Evolutionary conservation across 192 early-diverging fungal species (phyloP).

Genomic region (Lobulomyces angularis): DNA sequence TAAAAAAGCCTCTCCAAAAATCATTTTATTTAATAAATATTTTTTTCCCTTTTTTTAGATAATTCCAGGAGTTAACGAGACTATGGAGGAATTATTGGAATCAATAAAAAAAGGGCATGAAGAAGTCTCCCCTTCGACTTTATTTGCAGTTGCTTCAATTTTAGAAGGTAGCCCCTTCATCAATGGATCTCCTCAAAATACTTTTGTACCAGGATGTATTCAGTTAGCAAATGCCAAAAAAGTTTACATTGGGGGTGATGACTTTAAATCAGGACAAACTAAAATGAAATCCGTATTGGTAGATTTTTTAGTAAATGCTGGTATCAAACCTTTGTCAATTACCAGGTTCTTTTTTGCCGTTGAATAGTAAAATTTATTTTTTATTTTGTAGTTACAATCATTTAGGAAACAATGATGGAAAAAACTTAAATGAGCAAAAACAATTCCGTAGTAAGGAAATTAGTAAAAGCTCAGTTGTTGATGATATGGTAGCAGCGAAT

Average conservation of each 20-base stretch:
- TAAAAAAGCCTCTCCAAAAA: not conserved
- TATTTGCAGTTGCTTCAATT: conserved; percentile 94
- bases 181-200: conserved; percentile 99
- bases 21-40: not conserved
- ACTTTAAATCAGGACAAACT: conserved; percentile 99
- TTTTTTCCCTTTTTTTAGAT: conserved; percentile 21
- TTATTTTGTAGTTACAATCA: conserved; percentile 99
- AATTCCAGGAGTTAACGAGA: conserved; percentile 89
- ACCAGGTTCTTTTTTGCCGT: conserved; percentile 29
- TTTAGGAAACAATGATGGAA: conserved; percentile 98
- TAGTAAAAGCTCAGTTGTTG: conserved; percentile 96
- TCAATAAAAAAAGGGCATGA: conserved; percentile 70
- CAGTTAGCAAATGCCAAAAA: conserved; percentile 77
- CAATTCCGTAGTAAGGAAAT: conserved; percentile 99
- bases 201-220: conserved; percentile 92
- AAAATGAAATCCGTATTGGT: conserved; percentile 99
- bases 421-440: conserved; percentile 90
- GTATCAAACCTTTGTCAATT: conserved; percentile 95
- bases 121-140: conserved; percentile 88
- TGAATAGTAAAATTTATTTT: not conserved
- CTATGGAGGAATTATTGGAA: conserved; percentile 78
- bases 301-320: conserved; percentile 96
- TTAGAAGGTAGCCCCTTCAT: conserved; percentile 92
- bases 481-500: conserved; percentile 98
- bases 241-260: conserved; percentile 94